phyloP scores from a whole-genome alignment of 129 eudicot genomes.

The Helianthus annuus region DNA sequence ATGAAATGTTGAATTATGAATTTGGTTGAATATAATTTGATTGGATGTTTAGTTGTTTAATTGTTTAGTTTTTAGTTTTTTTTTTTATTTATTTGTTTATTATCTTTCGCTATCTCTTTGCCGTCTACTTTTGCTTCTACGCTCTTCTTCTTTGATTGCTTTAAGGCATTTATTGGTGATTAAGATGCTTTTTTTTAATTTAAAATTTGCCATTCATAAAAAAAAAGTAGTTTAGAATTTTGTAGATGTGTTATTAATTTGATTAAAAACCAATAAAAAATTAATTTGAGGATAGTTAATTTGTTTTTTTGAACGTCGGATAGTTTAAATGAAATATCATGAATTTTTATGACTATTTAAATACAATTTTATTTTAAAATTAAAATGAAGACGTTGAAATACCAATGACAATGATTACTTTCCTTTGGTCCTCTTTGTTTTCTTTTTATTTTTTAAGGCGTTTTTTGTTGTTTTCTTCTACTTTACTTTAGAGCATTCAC shows the following conservation, averaged over 20 bases:
- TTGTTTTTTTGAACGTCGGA: too few relatives aligned
- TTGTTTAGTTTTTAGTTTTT: too few relatives aligned
- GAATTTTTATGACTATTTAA: neutral
- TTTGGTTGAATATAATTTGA: neutral
- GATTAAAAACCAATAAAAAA: too few relatives aligned
- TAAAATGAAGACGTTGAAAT: neutral
- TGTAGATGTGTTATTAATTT: neutral
- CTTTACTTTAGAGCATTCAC: too few relatives aligned
- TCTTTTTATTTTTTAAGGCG: too few relatives aligned
- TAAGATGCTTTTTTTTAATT: too few relatives aligned
- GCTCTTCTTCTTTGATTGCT: too few relatives aligned
- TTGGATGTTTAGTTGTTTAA: slow-evolving; percentile 1
- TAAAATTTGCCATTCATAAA: too few relatives aligned
- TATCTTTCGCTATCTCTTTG: neutral
- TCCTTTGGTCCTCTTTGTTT: neutral
- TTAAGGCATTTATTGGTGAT: too few relatives aligned
- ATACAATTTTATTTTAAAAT: neutral
- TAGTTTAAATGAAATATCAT: too few relatives aligned
- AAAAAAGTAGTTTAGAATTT: neutral
- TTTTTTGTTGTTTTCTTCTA: neutral
- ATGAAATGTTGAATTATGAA: neutral
- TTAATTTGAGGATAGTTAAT: too few relatives aligned
- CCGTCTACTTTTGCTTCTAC: too few relatives aligned
- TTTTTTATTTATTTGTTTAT: neutral
- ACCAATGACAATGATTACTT: slow-evolving; percentile 5